These are phyloP conservation scores for Talaromyces sp. DNA, from an alignment of 2,329 filamentous ascomycete species.

Conservation along the genomic window DNA sequence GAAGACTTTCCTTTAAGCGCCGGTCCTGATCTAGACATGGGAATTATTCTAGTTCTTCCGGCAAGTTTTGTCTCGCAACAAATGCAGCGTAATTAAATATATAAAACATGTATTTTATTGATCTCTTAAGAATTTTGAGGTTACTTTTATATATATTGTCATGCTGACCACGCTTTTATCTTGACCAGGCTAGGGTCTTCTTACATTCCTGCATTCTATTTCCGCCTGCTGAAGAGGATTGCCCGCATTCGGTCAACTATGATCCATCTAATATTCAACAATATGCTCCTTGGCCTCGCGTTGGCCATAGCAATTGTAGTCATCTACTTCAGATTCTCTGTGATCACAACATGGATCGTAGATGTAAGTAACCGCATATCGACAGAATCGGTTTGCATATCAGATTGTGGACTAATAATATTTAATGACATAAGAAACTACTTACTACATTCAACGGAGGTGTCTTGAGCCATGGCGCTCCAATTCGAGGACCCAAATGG, in stretches of 20 bases:
- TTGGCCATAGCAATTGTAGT: neutral
- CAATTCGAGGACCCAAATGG: conserved; percentile 1
- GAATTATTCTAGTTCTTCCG: too few species aligned
- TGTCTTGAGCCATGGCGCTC: neutral
- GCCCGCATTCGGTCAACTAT: neutral
- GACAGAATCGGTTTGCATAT: too few species aligned
- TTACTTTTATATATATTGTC: too few species aligned
- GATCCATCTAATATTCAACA: neutral
- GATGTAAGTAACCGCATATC: neutral
- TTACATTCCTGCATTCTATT: too few species aligned
- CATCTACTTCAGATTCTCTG: neutral
- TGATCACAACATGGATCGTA: neutral
- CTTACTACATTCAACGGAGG: too few species aligned
- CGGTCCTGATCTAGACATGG: neutral
- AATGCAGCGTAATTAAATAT: too few species aligned
- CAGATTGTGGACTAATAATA: too few species aligned
- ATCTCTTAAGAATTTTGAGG: too few species aligned
- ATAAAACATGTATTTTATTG: neutral
- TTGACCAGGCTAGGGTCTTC: too few species aligned
- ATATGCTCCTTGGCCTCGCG: neutral
- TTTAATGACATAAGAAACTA: too few species aligned
- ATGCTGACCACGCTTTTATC: too few species aligned
- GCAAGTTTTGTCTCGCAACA: too few species aligned
- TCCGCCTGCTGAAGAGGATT: neutral
- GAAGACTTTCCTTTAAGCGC: neutral